Evolutionary conservation across 73 alveolate species (phyloP).

Genomic region (Paramecium octaurelia): DNA sequence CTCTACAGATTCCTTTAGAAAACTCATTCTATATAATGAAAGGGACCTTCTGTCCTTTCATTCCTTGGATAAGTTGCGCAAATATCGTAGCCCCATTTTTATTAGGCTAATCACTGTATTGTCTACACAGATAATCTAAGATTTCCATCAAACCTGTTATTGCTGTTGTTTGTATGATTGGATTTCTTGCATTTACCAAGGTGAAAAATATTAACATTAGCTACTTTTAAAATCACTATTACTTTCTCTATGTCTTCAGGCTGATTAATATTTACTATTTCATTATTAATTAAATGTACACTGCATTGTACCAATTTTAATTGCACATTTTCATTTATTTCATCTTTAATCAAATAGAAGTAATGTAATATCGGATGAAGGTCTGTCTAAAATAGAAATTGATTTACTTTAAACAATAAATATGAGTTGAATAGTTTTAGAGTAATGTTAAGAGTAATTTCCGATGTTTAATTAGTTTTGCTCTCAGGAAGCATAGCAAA

Average conservation of each 20-base stretch:
- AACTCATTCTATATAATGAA: background rate
- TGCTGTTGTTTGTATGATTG: background rate
- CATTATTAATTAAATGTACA: background rate
- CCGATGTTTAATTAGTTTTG: background rate
- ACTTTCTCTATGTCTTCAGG: slow-evolving; percentile 32
- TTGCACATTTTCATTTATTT: background rate
- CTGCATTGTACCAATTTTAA: slow-evolving; percentile 31
- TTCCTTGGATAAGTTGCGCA: background rate
- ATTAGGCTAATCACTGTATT: background rate
- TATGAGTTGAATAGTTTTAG: background rate
- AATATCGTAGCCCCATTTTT: slow-evolving; percentile 28
- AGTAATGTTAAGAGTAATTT: background rate
- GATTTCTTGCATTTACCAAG: background rate
- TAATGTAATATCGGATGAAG: background rate
- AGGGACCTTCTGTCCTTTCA: background rate
- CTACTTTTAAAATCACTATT: background rate
- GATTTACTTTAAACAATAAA: background rate
- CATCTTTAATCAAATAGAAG: slow-evolving; percentile 15
- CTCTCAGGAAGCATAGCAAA: slow-evolving; percentile 18
- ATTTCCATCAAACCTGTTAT: slow-evolving; percentile 22
- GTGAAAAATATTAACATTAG: background rate
- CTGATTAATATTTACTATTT: background rate
- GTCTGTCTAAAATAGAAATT: slow-evolving; percentile 6
- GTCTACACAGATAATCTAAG: background rate
- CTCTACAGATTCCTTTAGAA: slow-evolving; percentile 28